phyloP scores from a whole-genome alignment of 768 basidiomycete genomes.

The Agaricus subrufescens region DNA sequence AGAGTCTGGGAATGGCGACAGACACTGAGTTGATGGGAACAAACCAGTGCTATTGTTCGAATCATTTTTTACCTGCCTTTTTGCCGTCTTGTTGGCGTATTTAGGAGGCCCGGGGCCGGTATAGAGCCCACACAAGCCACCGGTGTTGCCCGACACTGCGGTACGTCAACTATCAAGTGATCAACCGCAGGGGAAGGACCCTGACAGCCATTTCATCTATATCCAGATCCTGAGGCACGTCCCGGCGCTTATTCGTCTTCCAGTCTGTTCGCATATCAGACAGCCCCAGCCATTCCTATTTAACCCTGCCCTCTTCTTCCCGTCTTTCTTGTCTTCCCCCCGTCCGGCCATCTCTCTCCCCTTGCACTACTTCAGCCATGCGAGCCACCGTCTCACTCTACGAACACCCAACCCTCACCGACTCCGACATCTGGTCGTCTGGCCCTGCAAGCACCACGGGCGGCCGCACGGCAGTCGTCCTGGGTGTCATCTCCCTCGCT shows the following conservation, averaged over 20 bases:
- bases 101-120: no score
- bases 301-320: background rate
- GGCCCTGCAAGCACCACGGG: constrained; percentile 20
- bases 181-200: background rate
- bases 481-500: constrained; percentile 27
- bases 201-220: constrained; percentile 8
- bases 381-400: constrained; percentile 33
- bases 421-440: constrained; percentile 34
- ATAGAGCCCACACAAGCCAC: no score
- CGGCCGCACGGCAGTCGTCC: constrained; percentile 18
- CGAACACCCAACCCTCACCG: constrained; percentile 32
- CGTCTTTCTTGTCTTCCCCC: constrained; percentile 1
- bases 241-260: background rate
- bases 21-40: no score
- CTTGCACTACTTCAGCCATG: constrained; percentile 19
- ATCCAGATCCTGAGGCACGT: constrained; percentile 6
- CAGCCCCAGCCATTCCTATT: background rate
- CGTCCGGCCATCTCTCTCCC: background rate
- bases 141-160: background rate
- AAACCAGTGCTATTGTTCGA: no score
- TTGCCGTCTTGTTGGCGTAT: no score
- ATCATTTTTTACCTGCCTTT: no score
- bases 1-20: no score
- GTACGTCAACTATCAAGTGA: constrained; percentile 4
- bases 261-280: background rate